Evolutionary conservation across 805 yeast genomes (phyloP), one percentile per base, ranked within the genome.

Genomic region (Lipomyces yamanashiensis): DNA sequence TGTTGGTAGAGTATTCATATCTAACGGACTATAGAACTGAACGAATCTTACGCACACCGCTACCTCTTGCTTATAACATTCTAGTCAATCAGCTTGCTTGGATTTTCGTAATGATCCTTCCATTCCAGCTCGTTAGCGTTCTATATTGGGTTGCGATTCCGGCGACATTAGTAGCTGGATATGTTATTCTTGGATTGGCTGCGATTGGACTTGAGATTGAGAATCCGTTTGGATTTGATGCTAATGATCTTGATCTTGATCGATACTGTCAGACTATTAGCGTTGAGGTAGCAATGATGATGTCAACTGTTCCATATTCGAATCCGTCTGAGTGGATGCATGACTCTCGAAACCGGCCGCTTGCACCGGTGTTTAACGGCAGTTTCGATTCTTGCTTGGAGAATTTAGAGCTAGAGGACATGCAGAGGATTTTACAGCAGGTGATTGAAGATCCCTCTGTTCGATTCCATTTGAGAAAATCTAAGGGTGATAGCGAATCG

Each of bases 141-240:
- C 59, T 66, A 23, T 52, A 45, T 13, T 66, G 69, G 69, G 68
- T 66, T 3, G 68, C 69, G 23, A 63, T 66, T 37, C 69, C 69
- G 10, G 68, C 68, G 23, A 58, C 68, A 10, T 8, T 61, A 2
- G 49, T 66, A 12, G 67, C 69, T 3, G 68, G 65, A 15, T 66
- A 66, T 48, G 69, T 66, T 13, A 66, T 66, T 43, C 66, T 66
- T 28, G 69, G 69, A 10, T 60, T 66, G 12, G 64, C 68, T 7
- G 69, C 63, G n/a, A 64, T 66, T 40, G 69, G 69, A 12, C 62
- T 66, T 13, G 64, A 66, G 43, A 66, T 66, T 17, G 69, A 66
- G 48, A 64, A 66, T 39, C 69, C 69, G 44, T 66, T 66, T 45
- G 69, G 69, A 12, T 65, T 43, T 53, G 69, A 66, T 41, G 64